Evolutionary conservation across 164 flowering plant species (phyloP).

Genomic region (Amborella trichopoda): DNA sequence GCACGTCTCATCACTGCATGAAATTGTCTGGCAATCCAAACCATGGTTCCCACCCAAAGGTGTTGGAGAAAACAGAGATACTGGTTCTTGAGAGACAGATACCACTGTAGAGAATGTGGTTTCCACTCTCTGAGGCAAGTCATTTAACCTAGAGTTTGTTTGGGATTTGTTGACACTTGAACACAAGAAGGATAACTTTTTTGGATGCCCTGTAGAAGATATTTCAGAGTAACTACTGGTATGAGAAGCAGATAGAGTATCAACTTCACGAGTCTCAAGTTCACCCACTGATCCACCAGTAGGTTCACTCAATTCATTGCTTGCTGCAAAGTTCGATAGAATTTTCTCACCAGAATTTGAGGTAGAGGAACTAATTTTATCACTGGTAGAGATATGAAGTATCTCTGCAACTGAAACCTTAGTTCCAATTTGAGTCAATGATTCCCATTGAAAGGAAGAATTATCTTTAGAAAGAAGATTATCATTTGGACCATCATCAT

Average conservation of each 20-base stretch:
- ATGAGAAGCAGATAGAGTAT: background rate
- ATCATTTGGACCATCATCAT: background rate
- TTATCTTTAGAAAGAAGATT: too few relatives aligned
- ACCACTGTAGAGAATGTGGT: slow-evolving; percentile 5
- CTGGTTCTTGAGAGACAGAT: slow-evolving; percentile 2
- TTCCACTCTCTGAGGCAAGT: slow-evolving; percentile 5
- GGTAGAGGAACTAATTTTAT: background rate
- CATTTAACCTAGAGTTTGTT: slow-evolving; percentile 1
- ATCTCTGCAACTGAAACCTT: background rate
- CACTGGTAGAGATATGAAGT: background rate
- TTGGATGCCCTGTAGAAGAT: background rate
- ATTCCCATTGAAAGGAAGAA: too few relatives aligned
- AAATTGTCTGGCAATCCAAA: background rate
- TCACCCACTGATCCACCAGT: background rate
- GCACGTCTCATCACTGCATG: slow-evolving; percentile 1
- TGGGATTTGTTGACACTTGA: background rate
- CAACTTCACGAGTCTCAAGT: too few relatives aligned
- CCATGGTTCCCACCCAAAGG: background rate
- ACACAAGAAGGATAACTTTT: background rate
- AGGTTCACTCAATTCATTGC: too few relatives aligned
- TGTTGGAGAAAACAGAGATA: background rate
- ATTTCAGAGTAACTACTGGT: slow-evolving; percentile 1
- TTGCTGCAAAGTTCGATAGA: too few relatives aligned
- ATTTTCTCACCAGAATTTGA: too few relatives aligned
- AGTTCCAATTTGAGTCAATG: background rate